Conservation (phyloP, 2,329 filamentous ascomycete species). For the Penicillium corylophilum region DNA sequence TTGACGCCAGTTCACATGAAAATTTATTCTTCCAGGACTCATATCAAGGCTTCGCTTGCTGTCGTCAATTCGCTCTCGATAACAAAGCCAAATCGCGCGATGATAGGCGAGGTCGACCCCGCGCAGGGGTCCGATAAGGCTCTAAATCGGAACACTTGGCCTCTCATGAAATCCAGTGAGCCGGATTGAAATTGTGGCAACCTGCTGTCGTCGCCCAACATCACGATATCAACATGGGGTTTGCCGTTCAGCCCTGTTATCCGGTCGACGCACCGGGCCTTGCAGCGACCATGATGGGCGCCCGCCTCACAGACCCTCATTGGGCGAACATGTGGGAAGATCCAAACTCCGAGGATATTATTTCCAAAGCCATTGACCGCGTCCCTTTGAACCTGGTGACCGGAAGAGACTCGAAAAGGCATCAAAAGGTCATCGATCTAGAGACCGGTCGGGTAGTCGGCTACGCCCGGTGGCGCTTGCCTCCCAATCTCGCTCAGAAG, state of each 20-base stretch:
- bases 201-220: too few species aligned
- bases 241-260: neutral
- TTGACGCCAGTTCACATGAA: too few species aligned
- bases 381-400: neutral
- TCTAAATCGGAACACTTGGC: neutral
- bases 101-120: neutral
- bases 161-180: neutral
- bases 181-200: too few species aligned
- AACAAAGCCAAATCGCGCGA: neutral
- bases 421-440: neutral
- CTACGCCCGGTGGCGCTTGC: neutral
- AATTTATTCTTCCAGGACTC: too few species aligned
- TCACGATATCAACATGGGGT: too few species aligned
- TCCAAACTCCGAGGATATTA: neutral
- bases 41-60: too few species aligned
- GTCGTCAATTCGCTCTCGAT: neutral
- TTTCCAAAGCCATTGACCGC: neutral
- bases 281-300: neutral
- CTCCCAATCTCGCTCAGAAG: neutral
- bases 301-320: neutral
- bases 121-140: neutral
- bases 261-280: neutral
- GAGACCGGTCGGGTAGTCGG: neutral
- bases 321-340: neutral
- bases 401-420: neutral